These are phyloP conservation scores for Aureobasidium sp. DNA, from an alignment of 2,329 filamentous ascomycete species.

Conservation along the genomic window DNA sequence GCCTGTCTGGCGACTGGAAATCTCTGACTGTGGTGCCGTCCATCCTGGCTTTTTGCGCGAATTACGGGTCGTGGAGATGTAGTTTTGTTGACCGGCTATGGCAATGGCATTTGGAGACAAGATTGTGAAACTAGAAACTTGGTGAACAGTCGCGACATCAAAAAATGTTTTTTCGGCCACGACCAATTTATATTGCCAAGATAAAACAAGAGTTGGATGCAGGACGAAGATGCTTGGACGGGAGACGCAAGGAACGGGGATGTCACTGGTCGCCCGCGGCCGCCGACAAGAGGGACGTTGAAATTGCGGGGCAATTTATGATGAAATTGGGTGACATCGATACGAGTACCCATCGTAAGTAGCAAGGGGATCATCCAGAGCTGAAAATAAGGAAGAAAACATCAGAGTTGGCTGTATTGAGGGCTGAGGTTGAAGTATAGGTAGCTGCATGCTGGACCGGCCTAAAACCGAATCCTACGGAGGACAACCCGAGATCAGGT, in stretches of 20 bases:
- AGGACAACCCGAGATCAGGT: neutral
- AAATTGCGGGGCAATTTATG: constrained; percentile 3
- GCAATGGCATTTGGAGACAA: neutral
- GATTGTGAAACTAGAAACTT: no score
- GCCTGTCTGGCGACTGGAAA: constrained; percentile 2
- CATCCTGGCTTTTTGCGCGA: neutral
- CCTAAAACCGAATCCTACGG: neutral
- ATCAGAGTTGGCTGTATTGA: neutral
- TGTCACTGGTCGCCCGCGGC: neutral
- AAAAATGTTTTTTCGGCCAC: neutral
- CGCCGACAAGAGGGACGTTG: neutral
- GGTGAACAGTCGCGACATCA: neutral
- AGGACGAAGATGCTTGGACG: constrained; percentile 5
- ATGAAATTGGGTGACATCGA: constrained; percentile 1
- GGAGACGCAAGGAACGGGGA: constrained; percentile 6
- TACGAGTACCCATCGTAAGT: neutral
- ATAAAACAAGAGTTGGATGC: constrained; percentile 3
- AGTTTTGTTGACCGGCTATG: neutral
- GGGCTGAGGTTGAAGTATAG: neutral
- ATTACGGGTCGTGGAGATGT: neutral
- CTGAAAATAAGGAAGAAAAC: neutral
- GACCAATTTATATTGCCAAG: constrained; percentile 6
- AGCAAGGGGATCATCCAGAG: neutral
- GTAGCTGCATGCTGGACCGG: neutral
- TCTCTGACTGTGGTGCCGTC: constrained; percentile 11